Conservation (phyloP, 805 yeast genomes). For the Wickerhamiella brachini region DNA sequence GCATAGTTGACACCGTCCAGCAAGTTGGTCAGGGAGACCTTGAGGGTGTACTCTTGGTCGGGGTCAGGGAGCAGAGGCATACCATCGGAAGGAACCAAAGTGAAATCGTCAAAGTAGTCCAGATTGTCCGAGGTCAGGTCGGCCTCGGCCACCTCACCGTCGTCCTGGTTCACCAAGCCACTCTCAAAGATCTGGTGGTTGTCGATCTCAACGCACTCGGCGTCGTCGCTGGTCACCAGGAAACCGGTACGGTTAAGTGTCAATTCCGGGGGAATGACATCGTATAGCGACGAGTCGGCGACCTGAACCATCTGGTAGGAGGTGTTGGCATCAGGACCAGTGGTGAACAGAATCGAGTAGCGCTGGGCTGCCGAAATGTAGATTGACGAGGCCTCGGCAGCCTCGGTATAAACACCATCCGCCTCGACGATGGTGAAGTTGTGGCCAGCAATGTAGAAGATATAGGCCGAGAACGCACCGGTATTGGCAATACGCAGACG, state of each 20-base stretch:
- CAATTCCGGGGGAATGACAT: slow-evolving; percentile 51
- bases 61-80: slow-evolving; percentile 48
- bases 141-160: slow-evolving; percentile 22
- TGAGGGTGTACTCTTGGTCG: slow-evolving; percentile 50
- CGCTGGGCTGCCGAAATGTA: slow-evolving; percentile 89
- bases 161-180: slow-evolving; percentile 24
- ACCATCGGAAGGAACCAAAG: slow-evolving; percentile 48
- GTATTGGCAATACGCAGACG: slow-evolving; percentile 64
- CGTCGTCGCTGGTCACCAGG: slow-evolving; percentile 28
- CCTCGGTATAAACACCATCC: slow-evolving; percentile 80
- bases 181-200: slow-evolving; percentile 46
- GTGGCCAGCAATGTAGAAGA: slow-evolving; percentile 80
- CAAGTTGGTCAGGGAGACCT: slow-evolving; percentile 74
- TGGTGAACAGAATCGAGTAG: slow-evolving; percentile 62
- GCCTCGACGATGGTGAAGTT: slow-evolving; percentile 75
- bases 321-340: slow-evolving; percentile 44
- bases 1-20: slow-evolving; percentile 86
- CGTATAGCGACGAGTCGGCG: slow-evolving; percentile 75
- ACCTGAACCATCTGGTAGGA: slow-evolving; percentile 77
- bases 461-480: slow-evolving; percentile 89
- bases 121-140: slow-evolving; percentile 32
- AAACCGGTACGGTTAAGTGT: slow-evolving; percentile 61
- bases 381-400: slow-evolving; percentile 50
- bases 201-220: slow-evolving; percentile 27
- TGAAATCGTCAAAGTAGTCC: slow-evolving; percentile 61